These are phyloP conservation scores for Litsea cubeba DNA, from an alignment of 164 flowering plant genomes.

Conservation along the genomic window DNA sequence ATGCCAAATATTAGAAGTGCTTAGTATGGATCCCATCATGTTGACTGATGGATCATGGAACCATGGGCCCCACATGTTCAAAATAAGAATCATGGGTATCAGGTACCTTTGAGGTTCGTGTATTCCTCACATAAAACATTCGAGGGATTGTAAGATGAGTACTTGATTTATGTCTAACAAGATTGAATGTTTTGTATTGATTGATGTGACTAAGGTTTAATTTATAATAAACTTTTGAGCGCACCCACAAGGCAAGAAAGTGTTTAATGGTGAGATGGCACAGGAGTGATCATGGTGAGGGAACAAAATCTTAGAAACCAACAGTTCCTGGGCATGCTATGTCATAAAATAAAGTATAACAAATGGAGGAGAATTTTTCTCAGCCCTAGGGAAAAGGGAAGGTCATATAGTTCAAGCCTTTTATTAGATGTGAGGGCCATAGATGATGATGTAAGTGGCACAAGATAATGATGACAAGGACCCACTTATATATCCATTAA, in stretches of 20 bases:
- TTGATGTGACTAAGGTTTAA: neutral
- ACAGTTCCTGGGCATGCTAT: neutral
- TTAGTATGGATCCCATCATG: too few relatives aligned
- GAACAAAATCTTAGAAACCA: constrained; percentile 2
- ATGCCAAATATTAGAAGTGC: too few relatives aligned
- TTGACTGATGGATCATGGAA: too few relatives aligned
- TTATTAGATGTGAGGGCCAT: neutral
- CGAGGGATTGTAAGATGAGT: neutral
- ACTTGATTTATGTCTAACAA: neutral
- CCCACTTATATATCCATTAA: constrained; percentile 12
- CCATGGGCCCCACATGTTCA: too few relatives aligned
- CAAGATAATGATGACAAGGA: constrained; percentile 16
- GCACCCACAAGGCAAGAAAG: constrained; percentile 10
- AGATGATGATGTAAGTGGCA: constrained; percentile 16
- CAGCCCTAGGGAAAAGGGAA: neutral
- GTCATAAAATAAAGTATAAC: neutral
- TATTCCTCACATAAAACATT: neutral
- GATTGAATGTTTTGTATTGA: neutral
- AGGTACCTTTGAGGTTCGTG: neutral
- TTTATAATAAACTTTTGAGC: constrained; percentile 6
- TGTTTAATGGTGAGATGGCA: neutral
- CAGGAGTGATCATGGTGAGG: constrained; percentile 4
- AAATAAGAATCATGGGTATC: too few relatives aligned
- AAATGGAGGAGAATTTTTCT: neutral
- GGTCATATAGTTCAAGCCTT: neutral